These are phyloP conservation scores for Zizania latifolia DNA, from an alignment of 176 grass and related monocot species.

Conservation along the genomic window DNA sequence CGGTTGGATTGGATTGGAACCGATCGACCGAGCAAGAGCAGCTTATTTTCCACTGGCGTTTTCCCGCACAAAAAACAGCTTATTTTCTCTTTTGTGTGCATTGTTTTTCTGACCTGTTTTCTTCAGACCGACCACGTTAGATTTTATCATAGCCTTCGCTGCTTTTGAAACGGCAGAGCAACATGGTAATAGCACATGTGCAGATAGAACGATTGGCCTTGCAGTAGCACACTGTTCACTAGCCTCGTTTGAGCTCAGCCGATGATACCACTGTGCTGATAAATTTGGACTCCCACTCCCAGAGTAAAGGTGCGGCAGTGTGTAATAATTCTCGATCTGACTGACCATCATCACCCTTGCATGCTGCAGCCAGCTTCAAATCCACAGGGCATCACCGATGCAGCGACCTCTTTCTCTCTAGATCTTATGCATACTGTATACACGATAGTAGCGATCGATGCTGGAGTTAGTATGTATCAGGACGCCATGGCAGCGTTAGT, in stretches of 20 bases:
- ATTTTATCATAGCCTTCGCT: neutral
- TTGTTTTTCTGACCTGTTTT: neutral
- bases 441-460: neutral
- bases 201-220: neutral
- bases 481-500: neutral
- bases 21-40: neutral
- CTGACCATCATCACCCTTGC: neutral
- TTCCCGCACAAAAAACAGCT: neutral
- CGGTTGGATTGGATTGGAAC: neutral
- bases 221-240: slow-evolving; percentile 2
- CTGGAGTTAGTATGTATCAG: neutral
- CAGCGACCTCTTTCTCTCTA: neutral
- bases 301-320: neutral
- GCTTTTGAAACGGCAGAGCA: neutral
- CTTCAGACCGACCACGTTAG: neutral
- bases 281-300: neutral
- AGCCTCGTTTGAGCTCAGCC: slow-evolving; percentile 3
- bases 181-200: neutral
- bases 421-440: neutral
- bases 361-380: too few relatives aligned
- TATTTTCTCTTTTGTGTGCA: neutral
- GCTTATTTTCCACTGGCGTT: neutral
- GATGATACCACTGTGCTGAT: neutral
- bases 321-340: neutral
- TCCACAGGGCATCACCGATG: neutral